These are phyloP conservation scores for Tuber borchii DNA, from an alignment of 495 filamentous ascomycete genomes.

Conservation along the genomic window DNA sequence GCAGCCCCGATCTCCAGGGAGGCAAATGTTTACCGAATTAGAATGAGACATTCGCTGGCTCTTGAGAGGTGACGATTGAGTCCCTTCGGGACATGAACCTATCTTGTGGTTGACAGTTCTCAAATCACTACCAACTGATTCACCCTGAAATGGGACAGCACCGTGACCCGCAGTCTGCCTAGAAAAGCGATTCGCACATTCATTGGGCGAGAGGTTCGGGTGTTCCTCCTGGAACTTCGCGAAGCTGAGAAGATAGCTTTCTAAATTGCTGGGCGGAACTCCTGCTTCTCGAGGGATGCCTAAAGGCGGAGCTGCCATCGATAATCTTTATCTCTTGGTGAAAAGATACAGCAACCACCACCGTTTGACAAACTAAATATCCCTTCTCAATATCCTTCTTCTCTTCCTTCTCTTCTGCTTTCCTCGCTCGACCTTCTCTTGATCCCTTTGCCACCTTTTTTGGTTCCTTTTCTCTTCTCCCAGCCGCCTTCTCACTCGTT, in stretches of 20 bases:
- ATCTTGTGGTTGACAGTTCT: not conserved
- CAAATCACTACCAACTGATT: not conserved
- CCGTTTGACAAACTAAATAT: not conserved
- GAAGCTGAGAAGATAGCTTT: constrained; percentile 20
- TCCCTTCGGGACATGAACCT: not conserved
- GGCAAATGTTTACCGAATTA: constrained; percentile 2
- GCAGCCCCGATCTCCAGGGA: not conserved
- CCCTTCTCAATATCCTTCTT: not conserved
- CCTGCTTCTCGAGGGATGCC: not conserved
- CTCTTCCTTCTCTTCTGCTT: not conserved
- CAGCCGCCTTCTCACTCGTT: not conserved
- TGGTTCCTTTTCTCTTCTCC: not conserved
- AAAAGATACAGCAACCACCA: not conserved
- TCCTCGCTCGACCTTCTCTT: not conserved
- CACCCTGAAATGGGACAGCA: not conserved
- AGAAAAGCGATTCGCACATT: constrained; percentile 23
- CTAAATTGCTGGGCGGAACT: not conserved
- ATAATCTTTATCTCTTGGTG: not conserved
- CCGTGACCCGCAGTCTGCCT: not conserved
- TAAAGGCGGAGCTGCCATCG: constrained; percentile 30
- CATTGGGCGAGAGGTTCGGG: constrained; percentile 17
- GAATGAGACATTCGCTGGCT: not conserved
- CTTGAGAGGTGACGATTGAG: not conserved
- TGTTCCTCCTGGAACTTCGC: constrained; percentile 17
- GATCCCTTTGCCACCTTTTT: not conserved